Conservation (phyloP, 805 yeast genomes). For the Kregervanrija pseudodelftensis region DNA sequence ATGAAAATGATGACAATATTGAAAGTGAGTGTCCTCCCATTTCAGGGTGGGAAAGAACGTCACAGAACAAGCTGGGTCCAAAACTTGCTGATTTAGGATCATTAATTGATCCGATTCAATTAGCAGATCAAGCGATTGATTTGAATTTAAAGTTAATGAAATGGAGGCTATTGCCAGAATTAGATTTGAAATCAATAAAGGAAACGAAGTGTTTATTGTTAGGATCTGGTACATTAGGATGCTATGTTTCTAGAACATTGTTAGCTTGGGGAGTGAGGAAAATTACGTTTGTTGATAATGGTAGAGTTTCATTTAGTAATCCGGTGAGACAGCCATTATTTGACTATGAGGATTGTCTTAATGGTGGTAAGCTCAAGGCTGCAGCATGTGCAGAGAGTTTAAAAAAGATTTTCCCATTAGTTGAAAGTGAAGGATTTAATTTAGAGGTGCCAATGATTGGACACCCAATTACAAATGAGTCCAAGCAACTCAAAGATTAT, state of each 20-base stretch:
- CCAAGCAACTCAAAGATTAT: conserved; percentile 42
- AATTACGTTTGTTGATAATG: conserved; percentile 85
- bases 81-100: conserved; percentile 77
- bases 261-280: conserved; percentile 92
- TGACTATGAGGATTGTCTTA: conserved; percentile 70
- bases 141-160: conserved; percentile 88
- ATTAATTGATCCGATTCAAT: conserved; percentile 68
- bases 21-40: conserved; percentile 17
- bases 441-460: conserved; percentile 95
- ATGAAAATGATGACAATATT: conserved; percentile 7
- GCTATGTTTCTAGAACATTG: conserved; percentile 78
- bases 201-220: conserved; percentile 60
- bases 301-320: conserved; percentile 82
- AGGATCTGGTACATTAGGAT: conserved; percentile 97
- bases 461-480: conserved; percentile 64
- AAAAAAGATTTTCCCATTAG: conserved; percentile 71
- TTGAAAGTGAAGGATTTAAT: conserved; percentile 51
- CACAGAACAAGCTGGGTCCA: conserved; percentile 67
- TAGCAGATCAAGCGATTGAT: conserved; percentile 90
- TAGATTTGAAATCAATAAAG: conserved; percentile 62
- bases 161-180: conserved; percentile 86
- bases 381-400: conserved; percentile 67
- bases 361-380: conserved; percentile 76
- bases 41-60: conserved; percentile 89
- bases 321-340: conserved; percentile 94